Evolutionary conservation across 202 grass and related monocot species (phyloP).

Genomic region (Hordeum pubiflorum): DNA sequence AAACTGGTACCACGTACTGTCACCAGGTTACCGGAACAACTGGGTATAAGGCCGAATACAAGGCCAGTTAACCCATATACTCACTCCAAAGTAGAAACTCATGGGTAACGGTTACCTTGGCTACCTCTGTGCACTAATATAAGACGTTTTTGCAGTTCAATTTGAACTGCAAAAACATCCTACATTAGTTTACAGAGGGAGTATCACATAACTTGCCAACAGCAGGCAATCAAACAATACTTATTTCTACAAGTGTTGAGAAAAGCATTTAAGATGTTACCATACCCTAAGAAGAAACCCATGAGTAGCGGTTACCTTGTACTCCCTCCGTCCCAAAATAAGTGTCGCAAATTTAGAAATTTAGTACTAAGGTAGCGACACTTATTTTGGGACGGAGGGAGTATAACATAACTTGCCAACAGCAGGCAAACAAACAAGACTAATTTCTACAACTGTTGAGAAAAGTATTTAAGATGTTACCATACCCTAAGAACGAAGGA

Average conservation of each 20-base stretch:
- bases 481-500: not conserved
- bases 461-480: constrained; percentile 7
- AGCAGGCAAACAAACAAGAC: not conserved
- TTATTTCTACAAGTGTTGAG: not conserved
- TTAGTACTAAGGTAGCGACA: no score
- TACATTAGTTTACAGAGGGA: no score
- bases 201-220: not conserved
- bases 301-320: no score
- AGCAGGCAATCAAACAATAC: not conserved
- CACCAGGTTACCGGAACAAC: not conserved
- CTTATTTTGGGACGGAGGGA: no score
- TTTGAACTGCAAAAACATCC: no score
- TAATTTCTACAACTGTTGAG: not conserved
- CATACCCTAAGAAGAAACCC: not conserved
- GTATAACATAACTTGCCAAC: not conserved
- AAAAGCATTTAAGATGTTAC: constrained; percentile 3
- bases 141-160: no score
- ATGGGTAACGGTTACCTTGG: not conserved
- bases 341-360: no score
- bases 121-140: no score
- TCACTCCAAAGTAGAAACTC: not conserved
- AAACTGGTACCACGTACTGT: not conserved
- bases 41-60: not conserved
- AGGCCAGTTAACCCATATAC: not conserved
- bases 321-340: no score